Evolutionary conservation across 2,329 filamentous ascomycete species (phyloP), one percentile per base, ranked within the genome.

Genomic region (Plectosphaerella sp.): DNA sequence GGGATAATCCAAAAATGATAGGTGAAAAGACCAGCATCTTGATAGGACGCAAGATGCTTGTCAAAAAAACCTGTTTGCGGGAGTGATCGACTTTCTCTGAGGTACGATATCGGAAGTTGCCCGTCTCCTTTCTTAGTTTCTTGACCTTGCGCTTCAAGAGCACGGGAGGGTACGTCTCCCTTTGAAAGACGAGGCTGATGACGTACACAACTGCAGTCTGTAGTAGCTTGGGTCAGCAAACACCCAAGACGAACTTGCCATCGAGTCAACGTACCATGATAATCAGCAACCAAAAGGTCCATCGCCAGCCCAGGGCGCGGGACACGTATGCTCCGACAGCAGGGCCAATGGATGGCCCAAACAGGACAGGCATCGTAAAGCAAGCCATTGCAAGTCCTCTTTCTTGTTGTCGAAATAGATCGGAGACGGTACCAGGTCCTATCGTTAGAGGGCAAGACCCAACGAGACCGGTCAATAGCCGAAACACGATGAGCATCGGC

Each of bases 371-470:
- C 18, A 77, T 63, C 25, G 67, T 65, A 50, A 72, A 78, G 9
- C 62, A 67, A 1, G 76, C 72, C 80, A 87, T 84, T 48, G 80
- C 80, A 3, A 71, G 67, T 11, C 79, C 83, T 36, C 84, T 75
- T 57, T 80, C 73, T 59, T 84, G 78, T 46, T 77, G 75, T 0
- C 64, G 61, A 25, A 88, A 75, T 66, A 88, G 73, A 62, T 89
- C 87, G 25, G 82, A 79, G 28, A 89, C 83, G 3, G 81, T 81
- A 18, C 84, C 84, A 33, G 82, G 82, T 6, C 84, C 86, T 58
- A 86, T 22, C 10, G 15, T n/a, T 10, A 41, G 7, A 10, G 25
- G 11, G n/a, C 8, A 25, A n/a, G 51, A 20, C 4, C 47, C 51
- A 4, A 33, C 37, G 2, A 49, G 33, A 8, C 51, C 51, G 1